Evolutionary conservation across 2,329 filamentous ascomycete species (phyloP).

Genomic region (Metarhizium anisopliae): DNA sequence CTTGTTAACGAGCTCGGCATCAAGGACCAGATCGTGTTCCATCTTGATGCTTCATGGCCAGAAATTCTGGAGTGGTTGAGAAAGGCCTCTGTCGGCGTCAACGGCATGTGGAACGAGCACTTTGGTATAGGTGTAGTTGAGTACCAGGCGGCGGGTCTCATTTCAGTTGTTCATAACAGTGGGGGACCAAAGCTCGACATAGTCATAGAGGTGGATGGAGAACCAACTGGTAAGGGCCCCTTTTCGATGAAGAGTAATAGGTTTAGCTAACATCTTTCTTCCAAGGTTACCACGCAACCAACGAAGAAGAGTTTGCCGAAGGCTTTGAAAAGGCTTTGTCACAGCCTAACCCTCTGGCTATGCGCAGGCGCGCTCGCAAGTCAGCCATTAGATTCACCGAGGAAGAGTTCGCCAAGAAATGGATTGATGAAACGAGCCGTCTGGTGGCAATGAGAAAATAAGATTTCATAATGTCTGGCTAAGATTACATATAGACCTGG

Average conservation of each 20-base stretch:
- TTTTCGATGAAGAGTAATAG: not conserved
- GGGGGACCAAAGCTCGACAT: constrained; percentile 93
- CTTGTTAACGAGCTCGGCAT: constrained; percentile 80
- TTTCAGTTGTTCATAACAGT: constrained; percentile 86
- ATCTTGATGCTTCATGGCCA: constrained; percentile 83
- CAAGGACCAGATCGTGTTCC: constrained; percentile 76
- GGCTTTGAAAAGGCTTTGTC: constrained; percentile 71
- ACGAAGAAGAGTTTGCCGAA: constrained; percentile 66
- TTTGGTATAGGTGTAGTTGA: constrained; percentile 98
- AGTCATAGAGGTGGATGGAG: constrained; percentile 69
- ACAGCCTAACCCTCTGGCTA: constrained; percentile 61
- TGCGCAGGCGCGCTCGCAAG: constrained; percentile 65
- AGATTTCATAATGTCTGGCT: constrained; percentile 9
- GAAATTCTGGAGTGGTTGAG: constrained; percentile 74
- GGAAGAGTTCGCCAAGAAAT: constrained; percentile 70
- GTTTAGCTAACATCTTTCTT: not conserved
- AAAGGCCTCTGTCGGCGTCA: constrained; percentile 75
- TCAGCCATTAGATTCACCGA: constrained; percentile 84
- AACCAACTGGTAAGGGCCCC: constrained; percentile 60
- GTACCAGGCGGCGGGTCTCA: constrained; percentile 90
- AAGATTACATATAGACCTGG: constrained; percentile 18
- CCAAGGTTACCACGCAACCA: constrained; percentile 76
- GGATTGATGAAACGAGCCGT: constrained; percentile 65
- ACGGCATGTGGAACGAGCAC: constrained; percentile 99
- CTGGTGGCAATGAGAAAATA: constrained; percentile 45